phyloP scores from a whole-genome alignment of 257 asterid genomes.

The Lithospermum erythrorhizon region DNA sequence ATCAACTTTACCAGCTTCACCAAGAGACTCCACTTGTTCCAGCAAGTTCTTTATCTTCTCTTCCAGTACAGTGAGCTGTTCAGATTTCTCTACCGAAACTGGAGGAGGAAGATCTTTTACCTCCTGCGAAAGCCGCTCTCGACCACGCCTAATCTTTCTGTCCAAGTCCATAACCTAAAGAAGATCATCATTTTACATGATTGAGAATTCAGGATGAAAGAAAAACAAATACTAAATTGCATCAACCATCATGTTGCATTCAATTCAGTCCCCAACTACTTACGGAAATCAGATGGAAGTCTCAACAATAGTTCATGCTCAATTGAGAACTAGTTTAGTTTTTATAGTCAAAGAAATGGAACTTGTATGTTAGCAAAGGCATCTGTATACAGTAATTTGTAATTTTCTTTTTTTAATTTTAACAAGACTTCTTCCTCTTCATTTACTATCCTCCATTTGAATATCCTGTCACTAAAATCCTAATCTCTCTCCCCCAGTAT shows the following conservation, averaged over 20 bases:
- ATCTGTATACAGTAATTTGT: no score
- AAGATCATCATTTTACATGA: not conserved
- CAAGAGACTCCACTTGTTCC: slow-evolving; percentile 98
- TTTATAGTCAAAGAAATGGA: no score
- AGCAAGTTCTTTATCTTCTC: slow-evolving; percentile 90
- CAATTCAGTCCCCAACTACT: not conserved
- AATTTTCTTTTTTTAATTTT: no score
- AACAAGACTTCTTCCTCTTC: no score
- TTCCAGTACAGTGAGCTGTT: slow-evolving; percentile 77
- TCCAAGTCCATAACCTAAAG: slow-evolving; percentile 82
- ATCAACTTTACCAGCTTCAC: slow-evolving; percentile 97
- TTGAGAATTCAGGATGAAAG: not conserved
- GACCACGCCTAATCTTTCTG: slow-evolving; percentile 94
- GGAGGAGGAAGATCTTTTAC: slow-evolving; percentile 89
- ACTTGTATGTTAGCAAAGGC: no score
- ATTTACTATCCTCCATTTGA: no score
- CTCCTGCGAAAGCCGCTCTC: slow-evolving; percentile 92
- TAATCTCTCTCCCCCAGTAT: no score
- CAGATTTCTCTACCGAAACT: slow-evolving; percentile 82
- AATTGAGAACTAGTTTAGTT: not conserved
- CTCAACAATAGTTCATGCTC: not conserved
- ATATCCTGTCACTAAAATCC: no score
- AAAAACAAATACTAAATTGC: not conserved
- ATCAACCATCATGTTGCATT: not conserved
- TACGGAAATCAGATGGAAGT: not conserved